Evolutionary conservation across 768 basidiomycete species (phyloP), one percentile per base, ranked within the genome.

Genomic region (Suillus brevipes): DNA sequence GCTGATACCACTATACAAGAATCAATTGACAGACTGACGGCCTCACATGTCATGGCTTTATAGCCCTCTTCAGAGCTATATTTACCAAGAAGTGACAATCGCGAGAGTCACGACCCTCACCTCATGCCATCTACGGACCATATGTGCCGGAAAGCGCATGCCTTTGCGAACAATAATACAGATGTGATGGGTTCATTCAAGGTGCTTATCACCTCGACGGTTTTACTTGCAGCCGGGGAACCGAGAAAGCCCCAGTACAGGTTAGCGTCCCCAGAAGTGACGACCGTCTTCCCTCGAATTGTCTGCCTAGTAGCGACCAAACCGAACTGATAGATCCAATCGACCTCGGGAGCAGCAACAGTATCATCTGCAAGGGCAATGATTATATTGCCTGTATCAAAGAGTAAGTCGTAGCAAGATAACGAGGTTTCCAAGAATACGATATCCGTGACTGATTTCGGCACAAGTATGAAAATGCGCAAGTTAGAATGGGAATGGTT

Each of bases 401-500:
- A 25, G 9, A n/a, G 63, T 68, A 53, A 64, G 47, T 37, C n/a
- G 12, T 23, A 49, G 23, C 5, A 23, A 5, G 25, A 20, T 49
- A 28, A 18, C 43, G 42, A 18, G 77, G 81, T 63, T 67, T 84
- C 84, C 70, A 49, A 79, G 73, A 70, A 92, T 89, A 38, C 91
- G 87, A 62, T 79, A 61, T 84, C 79, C 7, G 86, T 92, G 45
- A 92, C 91, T 13, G 88, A 89, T 79, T 93, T 94, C 20, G 90
- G 82, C 42, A 93, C 81, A 40, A 91, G 90, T 78, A 55, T 61
- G 65, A 47, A 66, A 42, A 53, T 43, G 55, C 5, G 25, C n/a
- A 14, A 8, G 16, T 28, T 16, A 52, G 18, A 20, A 31, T 53
- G 18, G 28, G 52, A 20, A 31, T 28, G 52, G 31, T 20, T 55